phyloP scores from a whole-genome alignment of 225 moss, liverwort and hornwort species.

The Polytrichum commune region DNA sequence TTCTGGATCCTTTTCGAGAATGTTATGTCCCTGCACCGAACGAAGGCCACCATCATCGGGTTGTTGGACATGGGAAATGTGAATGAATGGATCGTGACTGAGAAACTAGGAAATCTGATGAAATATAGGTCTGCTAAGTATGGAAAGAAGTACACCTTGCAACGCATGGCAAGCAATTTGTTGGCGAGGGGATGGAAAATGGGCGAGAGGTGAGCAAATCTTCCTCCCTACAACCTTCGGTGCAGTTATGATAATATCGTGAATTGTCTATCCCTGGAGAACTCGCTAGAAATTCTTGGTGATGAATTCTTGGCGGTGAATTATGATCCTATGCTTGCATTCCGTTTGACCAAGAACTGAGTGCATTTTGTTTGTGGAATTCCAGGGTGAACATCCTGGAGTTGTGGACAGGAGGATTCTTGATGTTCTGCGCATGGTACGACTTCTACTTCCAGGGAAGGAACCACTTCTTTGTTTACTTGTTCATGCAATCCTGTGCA shows the following conservation, averaged over 20 bases:
- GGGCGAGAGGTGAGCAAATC: constrained; percentile 53
- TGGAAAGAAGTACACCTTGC: constrained; percentile 34
- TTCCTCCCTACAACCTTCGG: no score
- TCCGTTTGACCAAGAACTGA: no score
- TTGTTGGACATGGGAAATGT: constrained; percentile 74
- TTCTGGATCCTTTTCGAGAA: constrained; percentile 93
- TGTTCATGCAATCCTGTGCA: constrained; percentile 67
- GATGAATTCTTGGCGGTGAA: no score
- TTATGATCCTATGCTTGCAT: no score
- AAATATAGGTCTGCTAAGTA: constrained; percentile 59
- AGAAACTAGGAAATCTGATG: constrained; percentile 71
- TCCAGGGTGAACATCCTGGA: constrained; percentile 65
- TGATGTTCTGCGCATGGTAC: constrained; percentile 68
- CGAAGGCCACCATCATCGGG: constrained; percentile 74
- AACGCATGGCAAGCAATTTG: constrained; percentile 49
- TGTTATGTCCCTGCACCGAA: constrained; percentile 80
- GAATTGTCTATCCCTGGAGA: no score
- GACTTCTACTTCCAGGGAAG: constrained; percentile 65
- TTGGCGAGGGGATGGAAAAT: constrained; percentile 64
- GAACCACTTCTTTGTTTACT: constrained; percentile 76
- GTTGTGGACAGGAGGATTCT: constrained; percentile 51
- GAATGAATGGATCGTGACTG: constrained; percentile 86
- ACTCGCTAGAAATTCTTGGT: no score
- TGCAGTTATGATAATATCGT: no score
- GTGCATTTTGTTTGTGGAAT: no score